Conservation (phyloP, 371 early-diverging fungal species). For the Lichtheimia hyalospora region DNA sequence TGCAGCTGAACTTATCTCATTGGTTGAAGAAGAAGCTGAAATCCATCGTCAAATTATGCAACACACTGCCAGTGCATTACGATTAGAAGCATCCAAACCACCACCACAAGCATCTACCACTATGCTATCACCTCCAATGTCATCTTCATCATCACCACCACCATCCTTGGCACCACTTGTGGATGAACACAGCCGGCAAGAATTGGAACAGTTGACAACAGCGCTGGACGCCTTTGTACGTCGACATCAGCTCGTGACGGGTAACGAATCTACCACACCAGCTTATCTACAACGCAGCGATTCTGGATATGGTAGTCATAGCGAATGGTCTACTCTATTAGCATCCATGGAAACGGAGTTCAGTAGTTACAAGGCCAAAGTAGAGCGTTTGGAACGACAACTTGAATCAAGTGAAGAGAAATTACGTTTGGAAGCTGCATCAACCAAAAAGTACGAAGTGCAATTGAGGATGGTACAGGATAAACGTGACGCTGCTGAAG, state of each 20-base stretch:
- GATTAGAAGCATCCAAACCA: constrained; percentile 40
- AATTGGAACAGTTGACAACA: not conserved
- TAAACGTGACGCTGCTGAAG: constrained; percentile 26
- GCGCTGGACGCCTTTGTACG: not conserved
- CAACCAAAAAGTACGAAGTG: constrained; percentile 31
- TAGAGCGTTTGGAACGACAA: constrained; percentile 19
- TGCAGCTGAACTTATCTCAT: constrained; percentile 63
- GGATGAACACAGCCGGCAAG: not conserved
- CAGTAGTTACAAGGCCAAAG: constrained; percentile 16
- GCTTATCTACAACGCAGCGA: not conserved
- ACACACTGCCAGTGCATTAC: constrained; percentile 71
- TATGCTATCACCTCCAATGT: not conserved
- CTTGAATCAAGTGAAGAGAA: constrained; percentile 20
- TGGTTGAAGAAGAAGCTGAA: constrained; percentile 60
- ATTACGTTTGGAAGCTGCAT: constrained; percentile 18
- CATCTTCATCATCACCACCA: not conserved
- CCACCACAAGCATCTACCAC: not conserved
- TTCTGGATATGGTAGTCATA: not conserved
- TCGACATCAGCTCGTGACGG: not conserved
- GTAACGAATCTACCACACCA: not conserved
- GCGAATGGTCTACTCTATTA: not conserved
- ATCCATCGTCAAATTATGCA: constrained; percentile 65
- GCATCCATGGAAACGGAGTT: constrained; percentile 26
- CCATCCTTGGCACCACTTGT: not conserved
- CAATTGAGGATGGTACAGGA: constrained; percentile 33